Evolutionary conservation across 2,329 filamentous ascomycete genomes (phyloP).

Genomic region (Fusarium palustre): DNA sequence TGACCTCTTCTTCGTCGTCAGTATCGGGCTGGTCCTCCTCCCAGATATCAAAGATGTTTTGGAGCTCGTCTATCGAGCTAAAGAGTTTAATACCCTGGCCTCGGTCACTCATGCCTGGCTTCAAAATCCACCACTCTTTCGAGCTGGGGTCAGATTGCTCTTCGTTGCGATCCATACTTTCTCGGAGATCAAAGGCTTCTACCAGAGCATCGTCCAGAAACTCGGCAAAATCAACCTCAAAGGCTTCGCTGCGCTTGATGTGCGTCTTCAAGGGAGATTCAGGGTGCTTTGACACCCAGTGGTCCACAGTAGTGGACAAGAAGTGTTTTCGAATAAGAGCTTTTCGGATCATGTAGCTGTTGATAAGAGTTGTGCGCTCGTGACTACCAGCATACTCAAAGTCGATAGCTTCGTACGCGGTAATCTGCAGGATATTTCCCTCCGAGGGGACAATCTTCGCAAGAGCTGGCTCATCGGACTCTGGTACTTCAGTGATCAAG

Average conservation of each 20-base stretch:
- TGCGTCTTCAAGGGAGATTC: slow-evolving; percentile 74
- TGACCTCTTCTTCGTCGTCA: slow-evolving; percentile 68
- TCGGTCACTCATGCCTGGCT: slow-evolving; percentile 96
- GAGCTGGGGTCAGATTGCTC: slow-evolving; percentile 49
- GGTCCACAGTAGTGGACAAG: slow-evolving; percentile 82
- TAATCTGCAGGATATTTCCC: slow-evolving; percentile 77
- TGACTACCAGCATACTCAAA: slow-evolving; percentile 79
- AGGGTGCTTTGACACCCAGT: slow-evolving; percentile 89
- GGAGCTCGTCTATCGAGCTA: slow-evolving; percentile 84
- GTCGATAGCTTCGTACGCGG: slow-evolving; percentile 87
- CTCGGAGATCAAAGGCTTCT: slow-evolving; percentile 87
- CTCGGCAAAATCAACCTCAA: slow-evolving; percentile 96
- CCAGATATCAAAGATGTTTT: slow-evolving; percentile 91
- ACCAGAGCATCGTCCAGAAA: slow-evolving; percentile 94
- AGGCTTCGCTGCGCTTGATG: slow-evolving; percentile 82
- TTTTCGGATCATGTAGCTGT: slow-evolving; percentile 95
- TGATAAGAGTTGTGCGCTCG: slow-evolving; percentile 74
- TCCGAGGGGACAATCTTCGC: slow-evolving; percentile 51
- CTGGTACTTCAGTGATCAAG: slow-evolving; percentile 61
- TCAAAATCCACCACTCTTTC: slow-evolving; percentile 96
- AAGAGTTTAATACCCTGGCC: slow-evolving; percentile 95
- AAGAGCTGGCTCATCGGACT: slow-evolving; percentile 52
- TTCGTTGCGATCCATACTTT: slow-evolving; percentile 78
- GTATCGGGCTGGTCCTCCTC: slow-evolving; percentile 75
- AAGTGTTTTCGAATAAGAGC: slow-evolving; percentile 97